Conservation (phyloP, 305 asterid genomes). For the Plantago coronopus region DNA sequence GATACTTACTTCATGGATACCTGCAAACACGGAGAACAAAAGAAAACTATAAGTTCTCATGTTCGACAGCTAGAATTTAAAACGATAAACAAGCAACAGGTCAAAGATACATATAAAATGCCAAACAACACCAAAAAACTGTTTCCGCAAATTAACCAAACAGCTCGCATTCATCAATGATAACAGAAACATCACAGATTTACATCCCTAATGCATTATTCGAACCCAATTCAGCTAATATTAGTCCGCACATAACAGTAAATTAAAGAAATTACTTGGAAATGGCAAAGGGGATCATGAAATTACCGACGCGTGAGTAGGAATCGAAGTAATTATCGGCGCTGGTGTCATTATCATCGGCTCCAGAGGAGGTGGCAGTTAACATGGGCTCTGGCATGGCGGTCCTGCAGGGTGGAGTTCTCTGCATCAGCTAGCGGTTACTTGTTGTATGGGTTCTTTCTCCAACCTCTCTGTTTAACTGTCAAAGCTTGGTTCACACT, state of each 20-base stretch:
- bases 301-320: constrained; percentile 84
- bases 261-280: neutral
- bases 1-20: constrained; percentile 82
- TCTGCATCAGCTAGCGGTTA: constrained; percentile 52
- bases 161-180: no score
- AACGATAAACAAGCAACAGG: neutral
- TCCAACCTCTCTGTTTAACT: constrained; percentile 54
- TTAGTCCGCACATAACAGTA: neutral
- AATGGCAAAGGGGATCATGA: neutral
- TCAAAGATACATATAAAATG: neutral
- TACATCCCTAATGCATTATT: no score
- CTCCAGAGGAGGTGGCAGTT: constrained; percentile 9
- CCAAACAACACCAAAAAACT: neutral
- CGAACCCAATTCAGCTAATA: neutral
- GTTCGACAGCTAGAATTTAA: neutral
- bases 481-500: constrained; percentile 18
- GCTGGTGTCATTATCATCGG: constrained; percentile 70
- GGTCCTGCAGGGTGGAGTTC: constrained; percentile 56
- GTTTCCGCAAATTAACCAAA: neutral
- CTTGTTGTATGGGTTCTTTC: constrained; percentile 48
- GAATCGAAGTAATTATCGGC: constrained; percentile 98
- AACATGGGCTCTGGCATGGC: constrained; percentile 55
- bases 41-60: constrained; percentile 13
- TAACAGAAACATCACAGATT: no score
- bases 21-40: constrained; percentile 41